Conservation (phyloP, 257 asterid genomes). For the Solanum acaule region DNA sequence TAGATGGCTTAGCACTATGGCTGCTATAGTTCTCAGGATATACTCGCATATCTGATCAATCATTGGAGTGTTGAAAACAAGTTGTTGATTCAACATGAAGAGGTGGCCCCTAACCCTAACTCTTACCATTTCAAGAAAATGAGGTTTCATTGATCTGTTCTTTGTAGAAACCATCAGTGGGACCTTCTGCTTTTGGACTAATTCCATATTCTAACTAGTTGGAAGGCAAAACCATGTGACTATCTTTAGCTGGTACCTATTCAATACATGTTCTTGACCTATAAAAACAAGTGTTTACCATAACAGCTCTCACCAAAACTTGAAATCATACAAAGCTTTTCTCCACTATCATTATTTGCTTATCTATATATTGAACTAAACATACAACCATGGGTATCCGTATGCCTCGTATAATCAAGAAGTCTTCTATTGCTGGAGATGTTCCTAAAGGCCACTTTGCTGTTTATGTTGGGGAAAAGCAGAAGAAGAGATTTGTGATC, state of each 20-base stretch:
- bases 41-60: neutral
- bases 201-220: neutral
- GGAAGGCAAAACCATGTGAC: neutral
- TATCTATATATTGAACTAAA: neutral
- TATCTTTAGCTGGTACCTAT: neutral
- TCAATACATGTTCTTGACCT: neutral
- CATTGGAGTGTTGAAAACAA: neutral
- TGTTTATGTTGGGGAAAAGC: conserved; percentile 41
- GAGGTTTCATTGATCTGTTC: neutral
- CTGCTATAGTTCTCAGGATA: neutral
- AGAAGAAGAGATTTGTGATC: conserved; percentile 26
- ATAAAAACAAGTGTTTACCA: neutral
- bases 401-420: neutral
- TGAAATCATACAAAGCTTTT: neutral
- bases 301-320: neutral
- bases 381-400: neutral
- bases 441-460: conserved; percentile 55
- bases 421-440: neutral
- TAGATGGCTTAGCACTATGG: neutral
- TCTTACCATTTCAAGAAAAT: neutral
- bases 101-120: neutral
- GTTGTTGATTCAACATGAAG: neutral
- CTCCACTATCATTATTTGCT: neutral
- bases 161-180: neutral
- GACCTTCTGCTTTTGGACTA: neutral